Percentiles rank a stretch among this genome's conserved stretches.
Conservation (phyloP, 2,329 filamentous ascomycete genomes). For the Drechslerella coelobrocha region DNA sequence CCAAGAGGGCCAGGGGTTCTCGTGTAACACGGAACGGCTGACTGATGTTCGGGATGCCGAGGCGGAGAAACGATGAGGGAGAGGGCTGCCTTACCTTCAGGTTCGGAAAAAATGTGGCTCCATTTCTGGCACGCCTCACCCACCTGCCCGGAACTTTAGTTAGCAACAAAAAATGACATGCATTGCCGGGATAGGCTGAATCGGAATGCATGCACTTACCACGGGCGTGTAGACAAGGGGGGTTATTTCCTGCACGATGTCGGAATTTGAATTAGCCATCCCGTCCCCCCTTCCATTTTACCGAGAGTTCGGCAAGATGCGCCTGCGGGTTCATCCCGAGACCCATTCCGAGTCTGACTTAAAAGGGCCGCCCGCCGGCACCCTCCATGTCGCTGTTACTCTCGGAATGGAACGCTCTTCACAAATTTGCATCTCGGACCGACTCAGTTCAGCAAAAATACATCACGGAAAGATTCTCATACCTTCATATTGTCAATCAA, state of each 20-base stretch:
- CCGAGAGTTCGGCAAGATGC: slow-evolving; percentile 45
- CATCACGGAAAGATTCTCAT: slow-evolving; percentile 33
- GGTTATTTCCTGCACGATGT: slow-evolving; percentile 70
- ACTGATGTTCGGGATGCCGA: slow-evolving; percentile 44
- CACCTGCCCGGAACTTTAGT: slow-evolving; percentile 58
- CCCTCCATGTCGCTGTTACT: slow-evolving; percentile 17
- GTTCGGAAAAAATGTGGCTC: slow-evolving; percentile 92
- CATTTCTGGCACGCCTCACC: slow-evolving; percentile 96
- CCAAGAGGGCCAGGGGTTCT: slow-evolving; percentile 12
- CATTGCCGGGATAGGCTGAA: slow-evolving; percentile 48
- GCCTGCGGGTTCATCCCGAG: slow-evolving; percentile 49
- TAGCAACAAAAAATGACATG: slow-evolving; percentile 29
- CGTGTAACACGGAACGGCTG: slow-evolving; percentile 21
- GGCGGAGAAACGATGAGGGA: slow-evolving; percentile 6
- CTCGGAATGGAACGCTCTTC: slow-evolving; percentile 25
- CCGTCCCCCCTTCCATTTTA: slow-evolving; percentile 45
- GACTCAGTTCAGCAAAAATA: slow-evolving; percentile 3
- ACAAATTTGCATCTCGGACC: slow-evolving; percentile 17
- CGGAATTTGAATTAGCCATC: slow-evolving; percentile 50
- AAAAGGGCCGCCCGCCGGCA: slow-evolving; percentile 33
- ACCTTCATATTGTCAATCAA: slow-evolving; percentile 75
- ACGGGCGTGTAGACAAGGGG: slow-evolving; percentile 86
- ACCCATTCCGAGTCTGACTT: slow-evolving; percentile 47
- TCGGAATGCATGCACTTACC: slow-evolving; percentile 57
- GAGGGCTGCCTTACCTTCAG: slow-evolving; percentile 75